phyloP scores from a whole-genome alignment of 176 grass and related monocot species.

The Avena atlantica region DNA sequence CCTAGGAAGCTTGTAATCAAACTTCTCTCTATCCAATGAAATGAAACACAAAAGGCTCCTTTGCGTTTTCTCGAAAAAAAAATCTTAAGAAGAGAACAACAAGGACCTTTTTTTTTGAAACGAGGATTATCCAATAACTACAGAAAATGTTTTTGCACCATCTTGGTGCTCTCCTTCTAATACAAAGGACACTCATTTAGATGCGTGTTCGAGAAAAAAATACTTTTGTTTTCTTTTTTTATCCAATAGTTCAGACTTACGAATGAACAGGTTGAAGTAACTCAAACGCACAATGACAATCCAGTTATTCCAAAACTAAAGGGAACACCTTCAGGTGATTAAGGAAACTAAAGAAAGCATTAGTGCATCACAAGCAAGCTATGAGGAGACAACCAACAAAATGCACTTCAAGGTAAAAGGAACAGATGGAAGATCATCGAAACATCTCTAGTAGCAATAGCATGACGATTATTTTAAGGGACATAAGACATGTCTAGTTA shows the following conservation, averaged over 20 bases:
- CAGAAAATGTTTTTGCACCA: too few relatives aligned
- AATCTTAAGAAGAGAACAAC: too few relatives aligned
- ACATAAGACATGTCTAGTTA: slow-evolving; percentile 10
- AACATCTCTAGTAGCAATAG: slow-evolving; percentile 17
- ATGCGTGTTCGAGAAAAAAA: background rate
- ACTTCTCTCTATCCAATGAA: too few relatives aligned
- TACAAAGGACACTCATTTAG: too few relatives aligned
- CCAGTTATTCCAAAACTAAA: slow-evolving; percentile 10
- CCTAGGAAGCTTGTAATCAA: too few relatives aligned
- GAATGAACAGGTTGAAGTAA: slow-evolving; percentile 28
- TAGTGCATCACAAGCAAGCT: slow-evolving; percentile 1
- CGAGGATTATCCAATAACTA: too few relatives aligned
- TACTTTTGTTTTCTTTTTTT: slow-evolving; percentile 23
- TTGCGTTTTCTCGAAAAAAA: too few relatives aligned
- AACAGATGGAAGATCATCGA: slow-evolving; percentile 10
- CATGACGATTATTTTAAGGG: slow-evolving; percentile 21
- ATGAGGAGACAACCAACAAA: slow-evolving; percentile 30
- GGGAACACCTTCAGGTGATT: background rate
- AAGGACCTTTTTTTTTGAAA: too few relatives aligned
- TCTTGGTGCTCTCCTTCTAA: too few relatives aligned
- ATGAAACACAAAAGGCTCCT: too few relatives aligned
- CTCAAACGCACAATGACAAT: background rate
- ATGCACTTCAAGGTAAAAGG: slow-evolving; percentile 25
- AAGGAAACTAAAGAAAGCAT: slow-evolving; percentile 22
- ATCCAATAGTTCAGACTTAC: slow-evolving; percentile 9